These are phyloP conservation scores for Talaromyces trachyspermus DNA, from an alignment of 495 filamentous ascomycete species.

Conservation along the genomic window DNA sequence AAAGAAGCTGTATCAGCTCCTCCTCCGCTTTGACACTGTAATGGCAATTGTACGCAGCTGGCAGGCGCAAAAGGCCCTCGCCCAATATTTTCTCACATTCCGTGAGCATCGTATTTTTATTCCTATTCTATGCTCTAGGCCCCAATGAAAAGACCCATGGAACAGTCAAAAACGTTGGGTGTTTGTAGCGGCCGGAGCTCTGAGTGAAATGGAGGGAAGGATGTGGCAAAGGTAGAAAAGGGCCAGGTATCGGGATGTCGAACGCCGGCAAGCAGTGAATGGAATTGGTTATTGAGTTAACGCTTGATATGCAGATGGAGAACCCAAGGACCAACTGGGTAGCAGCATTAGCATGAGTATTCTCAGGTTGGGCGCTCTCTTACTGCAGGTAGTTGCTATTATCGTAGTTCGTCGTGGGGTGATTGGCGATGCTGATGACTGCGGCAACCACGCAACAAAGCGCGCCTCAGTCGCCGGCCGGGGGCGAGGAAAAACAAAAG, in stretches of 20 bases:
- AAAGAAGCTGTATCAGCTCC: slow-evolving; percentile 75
- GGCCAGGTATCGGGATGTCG: neutral
- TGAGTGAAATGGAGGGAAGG: neutral
- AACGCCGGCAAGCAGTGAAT: no score
- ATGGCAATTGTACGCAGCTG: slow-evolving; percentile 57
- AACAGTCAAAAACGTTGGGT: neutral
- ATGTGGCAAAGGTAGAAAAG: neutral
- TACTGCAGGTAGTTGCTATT: neutral
- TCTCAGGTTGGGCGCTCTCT: no score
- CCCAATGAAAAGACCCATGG: neutral
- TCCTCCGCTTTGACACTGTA: slow-evolving; percentile 63
- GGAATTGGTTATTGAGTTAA: no score
- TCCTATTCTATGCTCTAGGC: neutral
- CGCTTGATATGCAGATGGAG: no score
- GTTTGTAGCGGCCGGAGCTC: neutral
- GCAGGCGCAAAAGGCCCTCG: slow-evolving; percentile 62
- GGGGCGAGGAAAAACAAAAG: no score
- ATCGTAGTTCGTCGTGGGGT: slow-evolving; percentile 2
- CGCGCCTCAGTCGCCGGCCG: neutral
- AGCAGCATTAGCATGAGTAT: no score
- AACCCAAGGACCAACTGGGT: no score
- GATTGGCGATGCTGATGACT: neutral
- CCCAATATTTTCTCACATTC: slow-evolving; percentile 76
- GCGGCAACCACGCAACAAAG: slow-evolving; percentile 5
- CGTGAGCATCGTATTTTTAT: slow-evolving; percentile 44